Evolutionary conservation across 1,139 yeast genomes (phyloP).

Genomic region (Sugiyamaella grinbergsii): DNA sequence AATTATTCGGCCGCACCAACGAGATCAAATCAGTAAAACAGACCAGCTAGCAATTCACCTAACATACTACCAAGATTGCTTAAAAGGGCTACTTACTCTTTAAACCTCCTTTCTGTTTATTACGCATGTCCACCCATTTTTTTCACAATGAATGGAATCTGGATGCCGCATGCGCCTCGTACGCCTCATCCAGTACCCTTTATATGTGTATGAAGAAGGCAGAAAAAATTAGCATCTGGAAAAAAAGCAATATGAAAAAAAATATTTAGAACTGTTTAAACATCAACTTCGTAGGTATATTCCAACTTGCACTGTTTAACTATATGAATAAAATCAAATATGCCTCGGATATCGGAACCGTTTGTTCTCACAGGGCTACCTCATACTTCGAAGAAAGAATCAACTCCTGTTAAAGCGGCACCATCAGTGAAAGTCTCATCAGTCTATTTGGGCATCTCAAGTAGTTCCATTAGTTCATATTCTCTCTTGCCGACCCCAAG

Average conservation of each 20-base stretch:
- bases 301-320: not conserved
- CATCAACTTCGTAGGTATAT: no score
- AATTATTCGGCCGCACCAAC: no score
- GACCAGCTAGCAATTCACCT: no score
- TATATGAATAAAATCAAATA: constrained; percentile 22
- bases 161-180: no score
- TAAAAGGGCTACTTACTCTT: no score
- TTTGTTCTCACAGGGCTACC: constrained; percentile 40
- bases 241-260: constrained; percentile 16
- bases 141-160: no score
- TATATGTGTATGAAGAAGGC: no score
- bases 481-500: constrained; percentile 80
- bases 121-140: no score
- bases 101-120: no score
- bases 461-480: constrained; percentile 72
- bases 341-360: constrained; percentile 43
- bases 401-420: constrained; percentile 12
- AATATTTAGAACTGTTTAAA: constrained; percentile 3
- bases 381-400: constrained; percentile 30
- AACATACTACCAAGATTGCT: no score
- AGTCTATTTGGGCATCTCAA: constrained; percentile 65
- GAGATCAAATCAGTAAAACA: no score
- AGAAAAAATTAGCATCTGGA: not conserved
- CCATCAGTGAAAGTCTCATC: constrained; percentile 1
- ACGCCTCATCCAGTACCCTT: constrained; percentile 2